Conservation (phyloP, 2,329 filamentous ascomycete genomes). For the Fusarium sp. region DNA sequence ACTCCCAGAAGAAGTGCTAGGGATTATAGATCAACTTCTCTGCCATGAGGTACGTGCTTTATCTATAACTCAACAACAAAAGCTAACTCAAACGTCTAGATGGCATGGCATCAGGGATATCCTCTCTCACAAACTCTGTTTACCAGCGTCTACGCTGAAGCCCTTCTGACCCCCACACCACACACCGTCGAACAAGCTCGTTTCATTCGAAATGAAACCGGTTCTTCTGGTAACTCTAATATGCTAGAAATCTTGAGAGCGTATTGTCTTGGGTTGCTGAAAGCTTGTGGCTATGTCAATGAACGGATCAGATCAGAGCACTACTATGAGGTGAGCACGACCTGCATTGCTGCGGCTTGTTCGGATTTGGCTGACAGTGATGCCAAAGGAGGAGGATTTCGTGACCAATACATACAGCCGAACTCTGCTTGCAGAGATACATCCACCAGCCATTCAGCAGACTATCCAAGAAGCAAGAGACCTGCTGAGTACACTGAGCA, state of each 20-base stretch:
- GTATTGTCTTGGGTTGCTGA: constrained; percentile 89
- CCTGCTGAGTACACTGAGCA: constrained; percentile 63
- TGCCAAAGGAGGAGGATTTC: constrained; percentile 89
- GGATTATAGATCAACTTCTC: constrained; percentile 93
- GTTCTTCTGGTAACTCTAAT: constrained; percentile 55
- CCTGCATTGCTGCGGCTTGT: too few relatives aligned
- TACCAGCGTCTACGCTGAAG: constrained; percentile 91
- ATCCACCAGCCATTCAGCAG: constrained; percentile 68
- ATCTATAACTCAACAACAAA: too few relatives aligned
- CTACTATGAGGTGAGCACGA: constrained; percentile 81
- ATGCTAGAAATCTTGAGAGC: constrained; percentile 80
- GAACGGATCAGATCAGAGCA: constrained; percentile 84
- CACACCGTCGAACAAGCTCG: constrained; percentile 74
- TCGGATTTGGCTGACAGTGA: constrained; percentile 7
- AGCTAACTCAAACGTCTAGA: constrained; percentile 64
- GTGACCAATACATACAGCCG: constrained; percentile 92
- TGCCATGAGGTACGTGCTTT: constrained; percentile 80
- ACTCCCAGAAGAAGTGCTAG: constrained; percentile 84
- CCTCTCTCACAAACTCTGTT: constrained; percentile 95
- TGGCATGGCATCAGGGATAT: constrained; percentile 98
- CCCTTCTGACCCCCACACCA: constrained; percentile 80
- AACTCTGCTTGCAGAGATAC: constrained; percentile 77
- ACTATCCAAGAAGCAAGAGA: constrained; percentile 69
- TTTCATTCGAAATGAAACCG: constrained; percentile 64
- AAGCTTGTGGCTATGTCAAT: constrained; percentile 85